Evolutionary conservation across 768 basidiomycete genomes (phyloP).

Genomic region (Fibroporia radiculosa): DNA sequence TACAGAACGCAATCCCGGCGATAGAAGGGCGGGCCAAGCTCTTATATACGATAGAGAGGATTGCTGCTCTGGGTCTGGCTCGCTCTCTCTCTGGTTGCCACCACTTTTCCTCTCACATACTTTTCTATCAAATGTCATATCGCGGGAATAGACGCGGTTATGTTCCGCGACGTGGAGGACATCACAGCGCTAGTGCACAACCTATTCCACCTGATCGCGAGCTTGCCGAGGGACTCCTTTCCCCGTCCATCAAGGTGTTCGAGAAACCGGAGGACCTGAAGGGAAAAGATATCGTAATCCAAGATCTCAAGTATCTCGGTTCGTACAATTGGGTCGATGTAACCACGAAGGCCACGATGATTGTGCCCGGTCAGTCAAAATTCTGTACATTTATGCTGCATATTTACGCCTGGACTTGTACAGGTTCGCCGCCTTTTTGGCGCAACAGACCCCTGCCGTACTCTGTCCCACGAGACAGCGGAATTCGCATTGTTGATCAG

Average conservation of each 20-base stretch:
- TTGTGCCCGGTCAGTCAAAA: constrained; percentile 40
- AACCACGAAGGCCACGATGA: constrained; percentile 37
- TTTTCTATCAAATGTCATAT: constrained; percentile 1
- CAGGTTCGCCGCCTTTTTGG: constrained; percentile 60
- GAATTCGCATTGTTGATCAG: constrained; percentile 46
- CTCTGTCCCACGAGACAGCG: constrained; percentile 46
- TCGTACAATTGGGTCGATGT: constrained; percentile 52
- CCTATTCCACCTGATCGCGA: constrained; percentile 10
- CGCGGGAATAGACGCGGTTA: not conserved
- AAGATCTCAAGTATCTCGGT: constrained; percentile 34
- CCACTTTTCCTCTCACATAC: not conserved
- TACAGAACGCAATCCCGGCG: too few species aligned
- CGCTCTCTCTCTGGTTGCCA: too few species aligned
- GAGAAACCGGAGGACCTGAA: constrained; percentile 1
- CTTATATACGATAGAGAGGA: too few species aligned
- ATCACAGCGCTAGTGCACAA: not conserved
- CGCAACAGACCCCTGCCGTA: constrained; percentile 37
- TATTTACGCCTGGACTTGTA: too few species aligned
- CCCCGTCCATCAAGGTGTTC: constrained; percentile 3
- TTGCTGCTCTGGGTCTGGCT: too few species aligned
- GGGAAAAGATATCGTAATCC: constrained; percentile 6
- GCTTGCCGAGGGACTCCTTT: constrained; percentile 5
- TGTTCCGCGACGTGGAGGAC: too few species aligned
- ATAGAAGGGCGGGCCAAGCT: too few species aligned
- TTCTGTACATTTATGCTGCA: too few species aligned